Base-by-base conservation (phyloP, 1,139 yeast genomes). In the Saccharomyces hybrid region DNA sequence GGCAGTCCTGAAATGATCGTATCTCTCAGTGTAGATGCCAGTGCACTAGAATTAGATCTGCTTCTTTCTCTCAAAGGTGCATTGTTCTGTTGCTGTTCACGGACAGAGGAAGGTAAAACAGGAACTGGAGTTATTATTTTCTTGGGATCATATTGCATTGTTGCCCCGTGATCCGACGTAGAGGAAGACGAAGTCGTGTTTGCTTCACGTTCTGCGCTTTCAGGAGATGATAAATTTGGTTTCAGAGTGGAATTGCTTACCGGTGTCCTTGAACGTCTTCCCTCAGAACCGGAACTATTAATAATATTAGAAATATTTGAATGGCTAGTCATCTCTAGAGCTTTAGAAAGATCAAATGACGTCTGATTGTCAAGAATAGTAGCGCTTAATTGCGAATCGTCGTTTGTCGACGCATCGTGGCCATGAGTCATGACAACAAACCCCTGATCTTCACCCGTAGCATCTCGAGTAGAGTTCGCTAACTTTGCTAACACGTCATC, bases 271-370 rank as follows among this genome's bases (percentile, higher is more conserved):
- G 44, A 38, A 11, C 25, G 16, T 38, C 44, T 38, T 11, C 44
- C 44, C 6, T 38, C 44, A 11, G 44, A 38, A 25, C 29, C 32
- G 42, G 46, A 44, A 23, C 14, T 51, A 27, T 23, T 51, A 23
- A 32, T 42, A 31, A 31, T 41, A 28, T 19, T 48, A 13, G 48
- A 13, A 14, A n/a, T 44, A 19, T 25, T 31, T 49, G 49, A 23
- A 52, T 52, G 11, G 38, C 25, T 52, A 6, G 68, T 60, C 47
- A 68, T 68, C 56, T 66, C 69, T 28, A 68, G 51, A 6, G 70
- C 70, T 53, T 67, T 66, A 7, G 71, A 66, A 25, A 68, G 58
- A 57, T 67, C 69, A 48, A 67, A 66, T 3, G 70, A 63, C 2
- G 61, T 57, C 48, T 58, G 56, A n/a, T 47, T 51, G 11, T 54